Evolutionary conservation across 495 filamentous ascomycete species (phyloP).

Genomic region (Poronia punctata): DNA sequence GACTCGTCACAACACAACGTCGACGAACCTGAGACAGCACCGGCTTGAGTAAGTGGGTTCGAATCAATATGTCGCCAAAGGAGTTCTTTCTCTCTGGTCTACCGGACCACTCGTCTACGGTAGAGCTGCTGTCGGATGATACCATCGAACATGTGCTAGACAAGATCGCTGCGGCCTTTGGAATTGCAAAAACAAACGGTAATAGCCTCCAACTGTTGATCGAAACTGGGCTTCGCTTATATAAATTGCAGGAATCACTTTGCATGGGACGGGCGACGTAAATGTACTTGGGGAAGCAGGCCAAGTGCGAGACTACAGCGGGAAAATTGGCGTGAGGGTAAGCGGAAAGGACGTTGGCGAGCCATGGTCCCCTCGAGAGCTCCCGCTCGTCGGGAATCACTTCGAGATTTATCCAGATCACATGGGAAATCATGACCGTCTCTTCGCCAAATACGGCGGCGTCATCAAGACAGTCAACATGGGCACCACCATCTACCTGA

Average conservation of each 20-base stretch:
- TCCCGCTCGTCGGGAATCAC: constrained; percentile 37
- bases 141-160: neutral
- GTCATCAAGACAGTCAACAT: constrained; percentile 41
- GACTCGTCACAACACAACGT: too few relatives aligned
- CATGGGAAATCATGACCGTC: constrained; percentile 41
- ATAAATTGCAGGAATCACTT: neutral
- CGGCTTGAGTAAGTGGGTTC: too few relatives aligned
- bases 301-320: neutral
- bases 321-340: neutral
- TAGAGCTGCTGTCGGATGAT: neutral
- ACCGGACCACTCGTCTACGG: neutral
- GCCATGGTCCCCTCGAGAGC: constrained; percentile 27
- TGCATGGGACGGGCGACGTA: neutral
- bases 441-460: constrained; percentile 38
- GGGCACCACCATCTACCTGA: constrained; percentile 36
- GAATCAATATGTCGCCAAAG: neutral
- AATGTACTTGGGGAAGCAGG: too few relatives aligned
- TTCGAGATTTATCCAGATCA: constrained; percentile 45
- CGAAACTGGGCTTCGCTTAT: neutral
- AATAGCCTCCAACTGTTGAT: neutral
- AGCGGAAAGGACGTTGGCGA: constrained; percentile 21
- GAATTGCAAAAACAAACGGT: constrained; percentile 1
- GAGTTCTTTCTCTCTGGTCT: neutral
- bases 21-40: too few relatives aligned
- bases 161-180: neutral